Base-by-base conservation (phyloP, 306 rosid species). In the Casuarina equisetifolia region DNA sequence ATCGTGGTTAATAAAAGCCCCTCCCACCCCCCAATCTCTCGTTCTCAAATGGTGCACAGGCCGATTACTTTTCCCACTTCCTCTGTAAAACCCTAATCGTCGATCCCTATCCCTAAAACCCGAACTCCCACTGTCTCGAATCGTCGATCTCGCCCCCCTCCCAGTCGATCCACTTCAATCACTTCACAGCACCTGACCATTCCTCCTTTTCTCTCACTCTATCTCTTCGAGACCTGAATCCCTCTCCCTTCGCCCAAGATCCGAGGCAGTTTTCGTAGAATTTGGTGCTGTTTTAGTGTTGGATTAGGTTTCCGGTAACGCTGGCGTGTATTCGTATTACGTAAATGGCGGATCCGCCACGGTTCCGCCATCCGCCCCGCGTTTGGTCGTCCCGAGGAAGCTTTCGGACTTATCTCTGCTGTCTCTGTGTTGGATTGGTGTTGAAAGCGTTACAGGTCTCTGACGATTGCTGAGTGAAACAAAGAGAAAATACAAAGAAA, bases 321-420 rank as follows among this genome's bases (percentile, higher is more conserved):
- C 97, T 94, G 97, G 97, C 95, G 88, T 88, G 86, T 69, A 81
- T 77, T 73, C 32, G 85, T 84, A 83, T 69, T 69, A 74, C 73
- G 86, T 92, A 85, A 90, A 95, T 95, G 99, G 89, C 88, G 91
- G 98, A 90, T 94, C 91, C 90, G 89, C 90, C 91, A 36, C 87
- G 89, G 77, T 58, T 90, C 97, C 87, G 94, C 88, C 86, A 39
- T 25, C 82, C 7, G 7, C 73, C 67, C 40, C 64, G 43, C 76
- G 68, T 78, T 78, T 78, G 77, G 13, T 85, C 51, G 69, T 50
- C 42, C 68, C 2, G 70, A 55, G 64, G 80, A 77, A 86, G 79
- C 73, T 75, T 59, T 78, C 74, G 25, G 79, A 77, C 81, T 77
- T 51, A 69, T 79, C 19, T 66, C 49, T 17, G 17, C 5, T 73